A percentile compares a stretch with the other conserved stretches of the same genome.
phyloP scores from a whole-genome alignment of 768 basidiomycete genomes.

The Hysterangium stoloniferum region DNA sequence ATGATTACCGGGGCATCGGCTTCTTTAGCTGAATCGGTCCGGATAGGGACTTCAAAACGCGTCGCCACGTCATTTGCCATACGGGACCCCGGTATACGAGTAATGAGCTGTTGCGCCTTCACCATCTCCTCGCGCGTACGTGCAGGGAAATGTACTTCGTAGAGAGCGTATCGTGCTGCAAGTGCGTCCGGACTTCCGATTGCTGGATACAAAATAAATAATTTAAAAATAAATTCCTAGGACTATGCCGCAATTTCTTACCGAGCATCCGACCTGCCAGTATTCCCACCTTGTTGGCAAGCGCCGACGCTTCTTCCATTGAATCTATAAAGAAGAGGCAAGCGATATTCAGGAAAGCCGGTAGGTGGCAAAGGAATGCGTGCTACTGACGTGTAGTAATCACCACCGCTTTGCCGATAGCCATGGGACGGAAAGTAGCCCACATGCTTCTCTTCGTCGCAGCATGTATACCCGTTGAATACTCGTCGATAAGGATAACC shows the following conservation, averaged over 20 bases:
- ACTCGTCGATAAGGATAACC: slow-evolving; percentile 76
- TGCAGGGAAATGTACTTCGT: slow-evolving; percentile 71
- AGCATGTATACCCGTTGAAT: slow-evolving; percentile 76
- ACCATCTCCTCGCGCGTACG: slow-evolving; percentile 52
- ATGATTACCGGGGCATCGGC: too few relatives aligned
- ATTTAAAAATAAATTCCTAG: background rate
- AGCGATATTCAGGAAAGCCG: background rate
- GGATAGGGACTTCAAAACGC: slow-evolving; percentile 63
- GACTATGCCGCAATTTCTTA: slow-evolving; percentile 22
- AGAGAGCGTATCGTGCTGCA: slow-evolving; percentile 58
- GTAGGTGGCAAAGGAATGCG: background rate
- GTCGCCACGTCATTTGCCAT: slow-evolving; percentile 70
- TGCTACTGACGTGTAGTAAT: slow-evolving; percentile 59
- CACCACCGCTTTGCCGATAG: slow-evolving; percentile 59
- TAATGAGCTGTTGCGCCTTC: slow-evolving; percentile 53
- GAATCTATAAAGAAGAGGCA: slow-evolving; percentile 54
- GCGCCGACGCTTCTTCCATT: slow-evolving; percentile 78
- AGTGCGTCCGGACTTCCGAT: slow-evolving; percentile 59
- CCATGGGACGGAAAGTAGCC: slow-evolving; percentile 57
- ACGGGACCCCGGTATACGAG: slow-evolving; percentile 51
- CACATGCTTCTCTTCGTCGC: slow-evolving; percentile 84
- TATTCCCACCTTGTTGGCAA: slow-evolving; percentile 71
- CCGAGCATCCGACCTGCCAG: slow-evolving; percentile 64
- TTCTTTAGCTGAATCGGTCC: too few relatives aligned
- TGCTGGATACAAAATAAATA: slow-evolving; percentile 31